Evolutionary conservation across 2,329 filamentous ascomycete species (phyloP).

Genomic region (Calonectria montana): DNA sequence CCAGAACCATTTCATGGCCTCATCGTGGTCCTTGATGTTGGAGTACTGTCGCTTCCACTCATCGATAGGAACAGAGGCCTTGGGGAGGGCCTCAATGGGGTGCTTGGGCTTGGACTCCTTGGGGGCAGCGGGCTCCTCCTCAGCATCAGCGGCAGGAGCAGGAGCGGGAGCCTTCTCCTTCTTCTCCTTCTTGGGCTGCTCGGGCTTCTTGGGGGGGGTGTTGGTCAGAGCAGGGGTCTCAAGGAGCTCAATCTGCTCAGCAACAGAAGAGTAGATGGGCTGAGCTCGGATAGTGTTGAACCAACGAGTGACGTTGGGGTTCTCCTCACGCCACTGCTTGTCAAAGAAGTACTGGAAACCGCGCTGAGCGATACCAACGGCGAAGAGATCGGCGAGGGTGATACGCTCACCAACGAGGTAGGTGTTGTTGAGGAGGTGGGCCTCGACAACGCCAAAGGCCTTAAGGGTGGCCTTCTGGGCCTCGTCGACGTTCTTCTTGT

Average conservation of each 20-base stretch:
- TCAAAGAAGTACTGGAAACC: slow-evolving; percentile 96
- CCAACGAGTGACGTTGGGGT: slow-evolving; percentile 93
- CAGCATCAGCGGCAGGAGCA: slow-evolving; percentile 16
- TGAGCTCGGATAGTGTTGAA: slow-evolving; percentile 95
- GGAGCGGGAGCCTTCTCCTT: slow-evolving; percentile 38
- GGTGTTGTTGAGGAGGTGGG: slow-evolving; percentile 91
- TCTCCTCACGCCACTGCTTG: slow-evolving; percentile 84
- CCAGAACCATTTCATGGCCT: slow-evolving; percentile 97
- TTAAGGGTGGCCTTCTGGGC: slow-evolving; percentile 75
- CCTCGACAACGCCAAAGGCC: slow-evolving; percentile 80
- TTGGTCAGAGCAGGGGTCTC: slow-evolving; percentile 82
- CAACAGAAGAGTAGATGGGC: slow-evolving; percentile 86
- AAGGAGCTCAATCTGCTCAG: slow-evolving; percentile 79
- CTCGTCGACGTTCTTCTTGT: slow-evolving; percentile 97
- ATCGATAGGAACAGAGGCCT: slow-evolving; percentile 85
- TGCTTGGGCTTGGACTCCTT: slow-evolving; percentile 98
- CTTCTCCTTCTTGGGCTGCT: slow-evolving; percentile 78
- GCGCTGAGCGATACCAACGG: slow-evolving; percentile 80
- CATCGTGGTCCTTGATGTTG: slow-evolving; percentile 84
- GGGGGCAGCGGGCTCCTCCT: slow-evolving; percentile 67
- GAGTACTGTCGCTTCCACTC: slow-evolving; percentile 99
- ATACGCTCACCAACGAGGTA: slow-evolving; percentile 98
- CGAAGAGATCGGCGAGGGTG: slow-evolving; percentile 95
- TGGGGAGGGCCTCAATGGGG: slow-evolving; percentile 86
- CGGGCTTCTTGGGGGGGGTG: slow-evolving; percentile 81